A percentile compares a stretch with the other conserved stretches of the same genome.
These are phyloP conservation scores for Agaricus blazei DNA, from an alignment of 768 basidiomycete species.

Conservation along the genomic window DNA sequence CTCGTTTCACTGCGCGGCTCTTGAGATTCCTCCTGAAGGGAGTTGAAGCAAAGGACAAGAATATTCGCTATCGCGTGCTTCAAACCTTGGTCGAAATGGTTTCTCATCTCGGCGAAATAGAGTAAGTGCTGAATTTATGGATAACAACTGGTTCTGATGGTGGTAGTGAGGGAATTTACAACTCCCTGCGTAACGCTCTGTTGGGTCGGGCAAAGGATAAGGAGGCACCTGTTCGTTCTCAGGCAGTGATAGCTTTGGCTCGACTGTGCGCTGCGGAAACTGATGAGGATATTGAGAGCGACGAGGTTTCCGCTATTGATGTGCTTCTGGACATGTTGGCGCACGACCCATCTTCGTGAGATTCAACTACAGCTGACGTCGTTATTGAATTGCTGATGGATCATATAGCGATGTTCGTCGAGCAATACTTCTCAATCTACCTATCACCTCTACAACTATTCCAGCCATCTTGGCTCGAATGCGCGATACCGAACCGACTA, in stretches of 20 bases:
- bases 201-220: constrained; percentile 76
- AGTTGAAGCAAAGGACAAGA: constrained; percentile 84
- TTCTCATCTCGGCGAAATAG: constrained; percentile 74
- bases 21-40: constrained; percentile 70
- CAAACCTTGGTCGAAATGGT: constrained; percentile 80
- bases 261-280: constrained; percentile 74
- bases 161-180: constrained; percentile 72
- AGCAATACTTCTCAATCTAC: constrained; percentile 68
- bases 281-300: constrained; percentile 42
- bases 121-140: constrained; percentile 45
- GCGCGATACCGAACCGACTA: constrained; percentile 70
- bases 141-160: constrained; percentile 1
- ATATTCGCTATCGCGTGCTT: constrained; percentile 73
- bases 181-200: constrained; percentile 52
- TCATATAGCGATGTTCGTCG: constrained; percentile 77
- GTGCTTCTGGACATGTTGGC: constrained; percentile 63
- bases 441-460: constrained; percentile 49
- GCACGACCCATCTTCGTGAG: constrained; percentile 76
- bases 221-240: constrained; percentile 70
- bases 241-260: constrained; percentile 75
- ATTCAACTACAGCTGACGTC: constrained; percentile 1
- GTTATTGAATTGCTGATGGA: not conserved
- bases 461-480: constrained; percentile 67
- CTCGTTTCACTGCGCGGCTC: constrained; percentile 62
- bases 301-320: constrained; percentile 48